Evolutionary conservation across 495 filamentous ascomycete species (phyloP).

Genomic region (Xanthoparmelia taractica): DNA sequence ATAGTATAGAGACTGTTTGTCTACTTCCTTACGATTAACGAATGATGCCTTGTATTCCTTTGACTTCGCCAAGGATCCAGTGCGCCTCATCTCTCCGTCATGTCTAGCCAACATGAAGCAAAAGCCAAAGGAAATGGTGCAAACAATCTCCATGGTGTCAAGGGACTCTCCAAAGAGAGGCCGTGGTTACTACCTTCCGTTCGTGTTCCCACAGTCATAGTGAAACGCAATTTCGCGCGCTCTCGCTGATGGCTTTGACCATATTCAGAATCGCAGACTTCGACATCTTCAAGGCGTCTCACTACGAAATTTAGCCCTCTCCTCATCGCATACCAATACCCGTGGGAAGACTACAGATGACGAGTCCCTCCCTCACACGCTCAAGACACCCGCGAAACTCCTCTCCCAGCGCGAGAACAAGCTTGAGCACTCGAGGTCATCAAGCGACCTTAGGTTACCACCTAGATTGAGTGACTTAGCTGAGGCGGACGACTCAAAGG

Average conservation of each 20-base stretch:
- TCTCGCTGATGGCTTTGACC: conserved; percentile 4
- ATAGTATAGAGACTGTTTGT: neutral
- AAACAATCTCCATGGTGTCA: conserved; percentile 15
- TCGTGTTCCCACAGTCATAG: conserved; percentile 12
- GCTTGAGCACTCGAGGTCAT: conserved; percentile 67
- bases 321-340: conserved; percentile 39
- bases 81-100: conserved; percentile 12
- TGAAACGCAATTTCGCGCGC: conserved; percentile 22
- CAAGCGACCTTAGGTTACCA: conserved; percentile 51
- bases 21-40: neutral
- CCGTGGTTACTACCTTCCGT: conserved; percentile 47
- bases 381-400: conserved; percentile 63
- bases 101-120: conserved; percentile 15
- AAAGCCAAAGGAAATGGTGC: conserved; percentile 9
- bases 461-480: conserved; percentile 17
- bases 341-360: conserved; percentile 78
- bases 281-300: conserved; percentile 83
- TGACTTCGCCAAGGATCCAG: conserved; percentile 1
- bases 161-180: conserved; percentile 32
- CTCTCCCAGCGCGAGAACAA: conserved; percentile 50
- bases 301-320: conserved; percentile 73
- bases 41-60: conserved; percentile 19
- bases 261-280: conserved; percentile 68
- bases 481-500: conserved; percentile 1
- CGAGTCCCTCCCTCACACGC: conserved; percentile 59